Evolutionary conservation across 768 basidiomycete genomes (phyloP).

Genomic region (Crepidotus variabilis): DNA sequence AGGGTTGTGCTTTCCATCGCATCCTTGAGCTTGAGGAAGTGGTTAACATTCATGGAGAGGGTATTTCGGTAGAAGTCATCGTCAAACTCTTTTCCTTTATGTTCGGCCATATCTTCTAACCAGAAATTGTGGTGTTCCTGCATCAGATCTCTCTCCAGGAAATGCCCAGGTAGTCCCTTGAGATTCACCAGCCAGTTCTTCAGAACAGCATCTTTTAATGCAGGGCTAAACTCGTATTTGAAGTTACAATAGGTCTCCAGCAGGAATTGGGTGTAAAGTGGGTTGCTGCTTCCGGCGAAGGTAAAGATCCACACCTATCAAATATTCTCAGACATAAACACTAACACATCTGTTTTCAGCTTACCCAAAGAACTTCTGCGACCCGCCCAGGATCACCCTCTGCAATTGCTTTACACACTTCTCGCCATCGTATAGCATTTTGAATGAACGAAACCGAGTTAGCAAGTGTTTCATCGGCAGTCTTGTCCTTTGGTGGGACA

Average conservation of each 20-base stretch:
- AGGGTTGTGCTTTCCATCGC: slow-evolving; percentile 15
- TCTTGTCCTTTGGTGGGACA: too few relatives aligned
- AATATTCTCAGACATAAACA: not conserved
- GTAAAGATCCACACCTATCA: not conserved
- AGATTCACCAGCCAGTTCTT: slow-evolving; percentile 23
- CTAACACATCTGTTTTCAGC: not conserved
- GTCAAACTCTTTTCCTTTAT: slow-evolving; percentile 16
- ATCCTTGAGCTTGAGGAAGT: slow-evolving; percentile 17
- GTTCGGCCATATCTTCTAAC: slow-evolving; percentile 15
- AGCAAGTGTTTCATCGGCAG: slow-evolving; percentile 16
- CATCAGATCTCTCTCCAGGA: slow-evolving; percentile 14
- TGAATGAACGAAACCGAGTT: slow-evolving; percentile 17
- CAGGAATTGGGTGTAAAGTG: slow-evolving; percentile 17
- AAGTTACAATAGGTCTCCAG: slow-evolving; percentile 21
- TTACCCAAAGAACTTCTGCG: slow-evolving; percentile 24
- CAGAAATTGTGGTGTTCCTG: slow-evolving; percentile 23
- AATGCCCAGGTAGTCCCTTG: slow-evolving; percentile 13
- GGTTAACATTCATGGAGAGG: slow-evolving; percentile 14
- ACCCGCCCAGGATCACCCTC: slow-evolving; percentile 27
- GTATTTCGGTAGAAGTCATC: slow-evolving; percentile 12
- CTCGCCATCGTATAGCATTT: slow-evolving; percentile 17
- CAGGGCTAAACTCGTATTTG: slow-evolving; percentile 17
- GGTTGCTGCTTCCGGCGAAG: slow-evolving; percentile 20
- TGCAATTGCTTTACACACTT: slow-evolving; percentile 18
- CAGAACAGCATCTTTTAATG: slow-evolving; percentile 14